Base-by-base conservation (phyloP, 2,329 filamentous ascomycete species). In the Acrocalymma vagum region DNA sequence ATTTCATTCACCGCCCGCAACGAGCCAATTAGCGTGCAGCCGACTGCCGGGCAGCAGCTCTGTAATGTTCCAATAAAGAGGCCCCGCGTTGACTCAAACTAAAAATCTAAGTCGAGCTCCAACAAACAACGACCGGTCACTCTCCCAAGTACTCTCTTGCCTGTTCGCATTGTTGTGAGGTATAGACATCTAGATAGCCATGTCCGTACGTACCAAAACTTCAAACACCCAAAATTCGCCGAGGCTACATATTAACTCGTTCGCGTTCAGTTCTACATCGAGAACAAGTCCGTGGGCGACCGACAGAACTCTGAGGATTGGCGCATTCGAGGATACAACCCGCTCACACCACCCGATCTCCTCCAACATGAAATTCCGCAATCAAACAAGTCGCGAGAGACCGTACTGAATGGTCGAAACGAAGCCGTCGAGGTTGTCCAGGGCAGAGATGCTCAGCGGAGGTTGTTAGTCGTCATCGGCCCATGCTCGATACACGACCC, bases 401-500 rank as follows among this genome's bases (percentile, higher is more conserved):
- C 82, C 5, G 84, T 86, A 23, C 71, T 85, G 29, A 65, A 75
- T 37, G 82, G 78, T 22, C 82, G 84, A 55, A 75, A 80, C 41
- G 83, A 86, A 57, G 75, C 82, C 26, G 80, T 80, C 46, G 77
- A 78, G 9, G 74, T 87, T 51, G 81, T 86, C 20, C 81, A 83
- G 51, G 80, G 83, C 62, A 75, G 70, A 44, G 79, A 85, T 59
- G 66, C 73, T 25, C 74, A 77, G 55, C 72, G 80, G 63, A 75
- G 84, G 41, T 69, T 90, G 32, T 75, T 90, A 35, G 86, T 99
- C 52, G 86, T 97, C 63, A 85, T 97, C 51, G 94, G 94, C 1
- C 94, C 94, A 17, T 99, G 94, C 80, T 96, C 90, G 16, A 96
- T 99, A 71, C 94, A 99, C 77, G 94, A 99, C 69, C 93, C 94